phyloP scores from a whole-genome alignment of 2,329 filamentous ascomycete genomes.

The Microsporum ferrugineum region DNA sequence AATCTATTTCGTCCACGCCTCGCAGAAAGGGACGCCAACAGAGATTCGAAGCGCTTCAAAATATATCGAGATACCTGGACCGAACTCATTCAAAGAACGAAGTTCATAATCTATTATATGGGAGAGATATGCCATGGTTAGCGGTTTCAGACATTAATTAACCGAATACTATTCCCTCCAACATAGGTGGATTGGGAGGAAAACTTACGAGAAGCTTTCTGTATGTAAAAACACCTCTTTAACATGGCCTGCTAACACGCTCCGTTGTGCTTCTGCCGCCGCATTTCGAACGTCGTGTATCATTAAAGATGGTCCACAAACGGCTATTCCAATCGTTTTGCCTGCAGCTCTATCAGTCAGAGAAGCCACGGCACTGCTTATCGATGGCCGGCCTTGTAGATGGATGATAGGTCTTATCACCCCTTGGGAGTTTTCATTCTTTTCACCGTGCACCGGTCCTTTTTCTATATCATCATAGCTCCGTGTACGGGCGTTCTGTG shows the following conservation, averaged over 20 bases:
- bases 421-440: not conserved
- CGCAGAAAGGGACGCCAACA: no score
- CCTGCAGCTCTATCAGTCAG: conserved; percentile 13
- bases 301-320: conserved; percentile 38
- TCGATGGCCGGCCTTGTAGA: conserved; percentile 23
- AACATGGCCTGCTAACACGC: conserved; percentile 23
- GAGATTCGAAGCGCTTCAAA: no score
- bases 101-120: not conserved
- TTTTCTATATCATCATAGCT: not conserved
- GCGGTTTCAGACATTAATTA: not conserved
- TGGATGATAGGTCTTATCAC: not conserved
- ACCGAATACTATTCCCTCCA: not conserved
- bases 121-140: not conserved
- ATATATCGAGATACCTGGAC: no score
- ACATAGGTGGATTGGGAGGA: not conserved
- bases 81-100: not conserved
- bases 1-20: no score
- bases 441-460: not conserved
- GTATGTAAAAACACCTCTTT: conserved; percentile 37
- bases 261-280: conserved; percentile 34
- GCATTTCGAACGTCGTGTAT: conserved; percentile 39
- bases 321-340: conserved; percentile 15
- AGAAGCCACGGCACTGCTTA: conserved; percentile 19
- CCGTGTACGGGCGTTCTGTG: not conserved
- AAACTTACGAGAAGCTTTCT: conserved; percentile 38